Evolutionary conservation across 1,284 basidiomycete genomes (phyloP).

Genomic region (Cystobasidium slooffiae): DNA sequence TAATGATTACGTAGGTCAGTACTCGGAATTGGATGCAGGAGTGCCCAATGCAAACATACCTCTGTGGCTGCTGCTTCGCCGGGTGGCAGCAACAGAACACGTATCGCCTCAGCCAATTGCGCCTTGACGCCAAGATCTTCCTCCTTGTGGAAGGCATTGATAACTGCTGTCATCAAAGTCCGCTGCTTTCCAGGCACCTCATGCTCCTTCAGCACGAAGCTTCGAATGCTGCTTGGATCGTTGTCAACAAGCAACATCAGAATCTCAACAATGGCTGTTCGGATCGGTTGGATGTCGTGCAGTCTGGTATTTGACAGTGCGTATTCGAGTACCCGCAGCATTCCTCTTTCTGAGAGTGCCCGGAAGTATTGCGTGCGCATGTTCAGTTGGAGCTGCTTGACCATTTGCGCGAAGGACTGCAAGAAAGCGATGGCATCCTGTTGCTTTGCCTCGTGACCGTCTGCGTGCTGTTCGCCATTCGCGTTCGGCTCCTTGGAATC

Average conservation of each 20-base stretch:
- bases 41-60: constrained; percentile 52
- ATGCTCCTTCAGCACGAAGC: constrained; percentile 72
- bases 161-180: constrained; percentile 75
- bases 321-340: constrained; percentile 88
- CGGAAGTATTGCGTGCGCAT: constrained; percentile 87
- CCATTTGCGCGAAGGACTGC: constrained; percentile 92
- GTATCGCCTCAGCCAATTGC: constrained; percentile 87
- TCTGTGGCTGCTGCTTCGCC: constrained; percentile 54
- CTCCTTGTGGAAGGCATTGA: constrained; percentile 75
- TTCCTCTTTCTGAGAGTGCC: constrained; percentile 81
- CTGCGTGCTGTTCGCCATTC: background rate
- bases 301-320: constrained; percentile 55
- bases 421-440: constrained; percentile 81
- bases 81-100: constrained; percentile 74
- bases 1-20: background rate
- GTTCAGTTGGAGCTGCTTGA: constrained; percentile 91
- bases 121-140: constrained; percentile 85
- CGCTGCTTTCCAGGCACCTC: constrained; percentile 47
- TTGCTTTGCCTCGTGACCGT: constrained; percentile 32
- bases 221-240: constrained; percentile 82
- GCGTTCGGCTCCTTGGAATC: constrained; percentile 1
- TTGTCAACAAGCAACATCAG: constrained; percentile 87
- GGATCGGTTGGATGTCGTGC: constrained; percentile 62
- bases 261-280: constrained; percentile 84
- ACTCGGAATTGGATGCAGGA: background rate